Conservation (phyloP, 1,139 yeast genomes). For the Diutina sp. region DNA sequence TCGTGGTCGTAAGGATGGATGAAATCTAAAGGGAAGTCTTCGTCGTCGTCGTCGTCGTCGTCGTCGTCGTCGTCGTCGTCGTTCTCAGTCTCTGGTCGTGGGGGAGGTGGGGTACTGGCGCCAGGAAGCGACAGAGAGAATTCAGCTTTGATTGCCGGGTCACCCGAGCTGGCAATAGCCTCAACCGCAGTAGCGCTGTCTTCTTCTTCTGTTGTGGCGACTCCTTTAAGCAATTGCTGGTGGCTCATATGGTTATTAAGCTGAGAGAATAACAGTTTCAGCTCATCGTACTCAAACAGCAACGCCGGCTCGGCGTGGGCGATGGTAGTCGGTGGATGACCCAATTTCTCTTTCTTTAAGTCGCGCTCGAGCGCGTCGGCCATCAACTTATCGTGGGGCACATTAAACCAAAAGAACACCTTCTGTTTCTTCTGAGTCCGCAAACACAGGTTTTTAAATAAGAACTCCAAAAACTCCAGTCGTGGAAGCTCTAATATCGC, state of each 20-base stretch:
- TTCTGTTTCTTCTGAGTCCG: constrained; percentile 95
- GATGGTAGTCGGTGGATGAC: constrained; percentile 47
- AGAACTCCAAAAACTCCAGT: constrained; percentile 72
- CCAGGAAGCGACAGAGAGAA: too few relatives aligned
- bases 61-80: neutral
- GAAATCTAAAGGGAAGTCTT: constrained; percentile 58
- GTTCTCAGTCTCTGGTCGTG: too few relatives aligned
- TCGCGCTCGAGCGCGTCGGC: constrained; percentile 93
- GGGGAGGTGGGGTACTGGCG: too few relatives aligned
- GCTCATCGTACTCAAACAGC: constrained; percentile 36
- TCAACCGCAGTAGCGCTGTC: neutral
- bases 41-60: neutral
- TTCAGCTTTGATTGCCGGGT: too few relatives aligned
- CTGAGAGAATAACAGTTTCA: constrained; percentile 30
- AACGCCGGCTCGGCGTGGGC: constrained; percentile 51
- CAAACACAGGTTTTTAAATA: constrained; percentile 76
- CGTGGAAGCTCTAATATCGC: constrained; percentile 84
- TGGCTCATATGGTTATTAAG: constrained; percentile 20
- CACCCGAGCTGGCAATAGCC: neutral
- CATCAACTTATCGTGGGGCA: constrained; percentile 85
- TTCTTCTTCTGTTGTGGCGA: neutral
- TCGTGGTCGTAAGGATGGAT: constrained; percentile 14
- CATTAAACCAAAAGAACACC: constrained; percentile 94
- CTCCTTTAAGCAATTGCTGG: neutral
- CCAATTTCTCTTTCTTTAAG: constrained; percentile 57